phyloP scores from a whole-genome alignment of 2,329 filamentous ascomycete genomes.

The Dothideomycetidae sp. region DNA sequence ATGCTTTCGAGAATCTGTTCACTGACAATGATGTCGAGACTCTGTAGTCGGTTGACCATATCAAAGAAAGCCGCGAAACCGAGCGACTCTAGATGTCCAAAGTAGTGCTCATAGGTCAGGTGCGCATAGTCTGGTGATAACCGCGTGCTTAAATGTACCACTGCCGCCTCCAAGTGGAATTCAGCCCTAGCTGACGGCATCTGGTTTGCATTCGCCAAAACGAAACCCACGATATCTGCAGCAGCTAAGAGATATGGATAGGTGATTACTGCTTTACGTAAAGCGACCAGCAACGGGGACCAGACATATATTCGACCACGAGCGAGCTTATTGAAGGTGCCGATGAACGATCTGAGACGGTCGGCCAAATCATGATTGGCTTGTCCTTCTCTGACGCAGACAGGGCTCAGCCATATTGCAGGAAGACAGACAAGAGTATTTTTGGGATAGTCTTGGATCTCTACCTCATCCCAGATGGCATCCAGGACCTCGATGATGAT shows the following conservation, averaged over 20 bases:
- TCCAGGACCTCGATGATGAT: conserved; percentile 14
- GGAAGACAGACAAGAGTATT: conserved; percentile 26
- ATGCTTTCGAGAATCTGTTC: conserved; percentile 23
- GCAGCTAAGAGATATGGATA: conserved; percentile 19
- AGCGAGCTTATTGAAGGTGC: conserved; percentile 13
- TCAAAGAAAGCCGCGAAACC: conserved; percentile 34
- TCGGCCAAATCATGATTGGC: conserved; percentile 3
- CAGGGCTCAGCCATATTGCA: conserved; percentile 24
- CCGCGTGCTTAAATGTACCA: conserved; percentile 20
- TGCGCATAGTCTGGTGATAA: conserved; percentile 18
- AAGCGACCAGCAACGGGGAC: conserved; percentile 16
- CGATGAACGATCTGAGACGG: conserved; percentile 7
- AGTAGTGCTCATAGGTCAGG: conserved; percentile 29
- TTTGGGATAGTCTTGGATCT: conserved; percentile 34
- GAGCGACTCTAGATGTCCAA: conserved; percentile 28
- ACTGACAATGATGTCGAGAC: conserved; percentile 15
- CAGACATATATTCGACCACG: conserved; percentile 21
- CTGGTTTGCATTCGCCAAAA: conserved; percentile 26
- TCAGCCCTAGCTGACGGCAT: conserved; percentile 31
- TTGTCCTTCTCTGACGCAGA: conserved; percentile 17
- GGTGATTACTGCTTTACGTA: conserved; percentile 15
- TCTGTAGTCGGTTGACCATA: conserved; percentile 27
- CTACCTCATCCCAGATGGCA: conserved; percentile 34
- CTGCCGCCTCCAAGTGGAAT: conserved; percentile 31
- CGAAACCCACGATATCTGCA: conserved; percentile 26